These are phyloP conservation scores for Sporothrix phasma DNA, from an alignment of 2,329 filamentous ascomycete species.

Conservation along the genomic window DNA sequence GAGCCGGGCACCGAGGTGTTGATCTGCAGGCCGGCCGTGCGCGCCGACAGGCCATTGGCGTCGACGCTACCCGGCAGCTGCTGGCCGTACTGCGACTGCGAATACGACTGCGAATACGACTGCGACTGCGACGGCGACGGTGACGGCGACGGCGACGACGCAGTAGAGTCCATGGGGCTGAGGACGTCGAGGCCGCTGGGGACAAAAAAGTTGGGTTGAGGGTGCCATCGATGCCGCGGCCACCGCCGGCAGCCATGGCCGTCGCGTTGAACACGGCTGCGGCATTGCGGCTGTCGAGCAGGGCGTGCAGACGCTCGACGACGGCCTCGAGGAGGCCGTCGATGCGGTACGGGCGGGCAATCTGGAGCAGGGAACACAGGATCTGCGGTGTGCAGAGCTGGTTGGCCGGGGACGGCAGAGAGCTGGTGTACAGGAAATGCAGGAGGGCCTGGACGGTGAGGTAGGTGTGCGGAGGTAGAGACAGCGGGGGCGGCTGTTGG, in stretches of 20 bases:
- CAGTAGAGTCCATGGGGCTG: slow-evolving; percentile 17
- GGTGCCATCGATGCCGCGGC: slow-evolving; percentile 64
- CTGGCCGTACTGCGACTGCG: slow-evolving; percentile 7
- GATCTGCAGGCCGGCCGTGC: slow-evolving; percentile 36
- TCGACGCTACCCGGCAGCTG: slow-evolving; percentile 16
- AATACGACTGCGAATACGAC: slow-evolving; percentile 17
- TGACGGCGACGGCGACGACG: slow-evolving; percentile 17
- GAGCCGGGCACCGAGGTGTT: slow-evolving; percentile 34
- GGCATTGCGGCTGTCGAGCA: slow-evolving; percentile 86
- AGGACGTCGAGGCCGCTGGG: slow-evolving; percentile 38
- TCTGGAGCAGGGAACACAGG: slow-evolving; percentile 85
- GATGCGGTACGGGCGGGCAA: slow-evolving; percentile 85
- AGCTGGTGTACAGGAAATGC: slow-evolving; percentile 88
- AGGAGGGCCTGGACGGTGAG: slow-evolving; percentile 83
- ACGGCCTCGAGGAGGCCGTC: slow-evolving; percentile 88
- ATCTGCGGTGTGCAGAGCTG: slow-evolving; percentile 88
- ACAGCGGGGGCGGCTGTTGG: slow-evolving; percentile 64
- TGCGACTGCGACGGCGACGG: slow-evolving; percentile 13
- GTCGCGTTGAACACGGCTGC: slow-evolving; percentile 97
- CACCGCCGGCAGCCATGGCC: slow-evolving; percentile 93
- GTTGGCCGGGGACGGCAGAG: slow-evolving; percentile 65
- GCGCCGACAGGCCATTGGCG: slow-evolving; percentile 25
- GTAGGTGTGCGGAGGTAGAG: slow-evolving; percentile 90
- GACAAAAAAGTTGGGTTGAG: slow-evolving; percentile 53
- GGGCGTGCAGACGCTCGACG: slow-evolving; percentile 78